These are phyloP conservation scores for Fomitopsis pulvina DNA, from an alignment of 768 basidiomycete species.

Conservation along the genomic window DNA sequence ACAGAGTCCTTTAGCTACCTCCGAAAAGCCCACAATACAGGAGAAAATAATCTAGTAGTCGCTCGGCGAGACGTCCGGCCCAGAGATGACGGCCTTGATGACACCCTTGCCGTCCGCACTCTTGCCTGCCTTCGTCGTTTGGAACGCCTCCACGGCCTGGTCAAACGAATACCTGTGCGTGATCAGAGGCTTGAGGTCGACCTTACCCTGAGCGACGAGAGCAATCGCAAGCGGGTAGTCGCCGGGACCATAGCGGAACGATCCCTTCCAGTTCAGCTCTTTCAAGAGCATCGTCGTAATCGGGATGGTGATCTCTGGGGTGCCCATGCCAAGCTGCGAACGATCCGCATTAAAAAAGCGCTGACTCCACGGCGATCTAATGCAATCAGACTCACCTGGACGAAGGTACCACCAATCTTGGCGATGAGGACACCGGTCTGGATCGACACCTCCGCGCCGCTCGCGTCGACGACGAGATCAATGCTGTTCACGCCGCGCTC, in stretches of 20 bases:
- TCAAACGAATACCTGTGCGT: conserved; percentile 81
- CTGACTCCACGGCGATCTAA: neutral
- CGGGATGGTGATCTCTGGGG: conserved; percentile 68
- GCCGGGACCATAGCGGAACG: conserved; percentile 90
- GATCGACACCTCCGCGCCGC: conserved; percentile 88
- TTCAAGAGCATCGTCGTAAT: conserved; percentile 64
- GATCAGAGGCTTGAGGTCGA: conserved; percentile 84
- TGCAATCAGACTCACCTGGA: conserved; percentile 40
- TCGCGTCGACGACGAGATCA: conserved; percentile 87
- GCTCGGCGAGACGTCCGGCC: conserved; percentile 53
- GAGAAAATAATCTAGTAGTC: conserved; percentile 21
- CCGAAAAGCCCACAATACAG: too few relatives aligned
- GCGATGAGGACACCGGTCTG: conserved; percentile 77
- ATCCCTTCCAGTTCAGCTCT: conserved; percentile 78
- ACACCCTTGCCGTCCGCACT: conserved; percentile 81
- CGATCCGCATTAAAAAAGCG: neutral
- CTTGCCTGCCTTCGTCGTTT: conserved; percentile 73
- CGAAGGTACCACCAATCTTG: conserved; percentile 68
- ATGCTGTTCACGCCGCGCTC: conserved; percentile 67
- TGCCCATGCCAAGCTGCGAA: conserved; percentile 79
- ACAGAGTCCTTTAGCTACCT: too few relatives aligned
- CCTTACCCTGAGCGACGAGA: conserved; percentile 72
- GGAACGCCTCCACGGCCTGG: conserved; percentile 74
- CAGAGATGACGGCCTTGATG: conserved; percentile 87
- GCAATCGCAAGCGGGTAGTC: conserved; percentile 83